Percentiles rank a stretch among this genome's conserved stretches.
Evolutionary conservation across 495 filamentous ascomycete species (phyloP).

Genomic region (Patellaria atrata): DNA sequence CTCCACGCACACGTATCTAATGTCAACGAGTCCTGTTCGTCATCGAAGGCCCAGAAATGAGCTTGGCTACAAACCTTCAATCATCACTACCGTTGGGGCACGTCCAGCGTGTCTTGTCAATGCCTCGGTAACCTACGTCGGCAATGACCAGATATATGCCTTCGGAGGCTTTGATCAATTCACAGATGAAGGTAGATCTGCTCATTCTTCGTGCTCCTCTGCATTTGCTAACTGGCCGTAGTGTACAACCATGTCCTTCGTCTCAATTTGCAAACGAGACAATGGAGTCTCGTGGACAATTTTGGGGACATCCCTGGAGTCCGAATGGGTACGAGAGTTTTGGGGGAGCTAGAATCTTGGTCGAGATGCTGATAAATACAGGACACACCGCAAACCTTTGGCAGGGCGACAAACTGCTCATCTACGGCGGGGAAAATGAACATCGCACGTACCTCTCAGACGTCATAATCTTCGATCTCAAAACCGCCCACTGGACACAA

Average conservation of each 20-base stretch:
- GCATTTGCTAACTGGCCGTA: constrained; percentile 18
- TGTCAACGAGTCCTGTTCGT: constrained; percentile 61
- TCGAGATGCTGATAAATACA: constrained; percentile 21
- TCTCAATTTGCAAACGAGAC: constrained; percentile 68
- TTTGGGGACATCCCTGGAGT: constrained; percentile 97
- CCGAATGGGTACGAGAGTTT: constrained; percentile 76
- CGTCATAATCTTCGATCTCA: constrained; percentile 87
- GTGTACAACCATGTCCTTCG: constrained; percentile 96
- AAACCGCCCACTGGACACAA: constrained; percentile 85
- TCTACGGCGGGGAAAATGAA: constrained; percentile 96
- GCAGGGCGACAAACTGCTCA: constrained; percentile 81
- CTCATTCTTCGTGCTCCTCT: not conserved
- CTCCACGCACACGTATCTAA: constrained; percentile 67
- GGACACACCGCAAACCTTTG: constrained; percentile 93
- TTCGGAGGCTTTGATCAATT: constrained; percentile 99
- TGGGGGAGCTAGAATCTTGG: not conserved
- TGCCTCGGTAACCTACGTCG: constrained; percentile 93
- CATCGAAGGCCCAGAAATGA: constrained; percentile 43
- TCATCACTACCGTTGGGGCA: constrained; percentile 60
- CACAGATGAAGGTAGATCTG: constrained; percentile 65
- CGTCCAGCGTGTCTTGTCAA: constrained; percentile 91
- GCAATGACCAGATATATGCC: constrained; percentile 89
- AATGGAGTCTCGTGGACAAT: constrained; percentile 94
- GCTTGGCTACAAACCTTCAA: constrained; percentile 65
- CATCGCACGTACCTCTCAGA: constrained; percentile 90